Evolutionary conservation across 768 basidiomycete species (phyloP).

Genomic region (Amanita phalloides): DNA sequence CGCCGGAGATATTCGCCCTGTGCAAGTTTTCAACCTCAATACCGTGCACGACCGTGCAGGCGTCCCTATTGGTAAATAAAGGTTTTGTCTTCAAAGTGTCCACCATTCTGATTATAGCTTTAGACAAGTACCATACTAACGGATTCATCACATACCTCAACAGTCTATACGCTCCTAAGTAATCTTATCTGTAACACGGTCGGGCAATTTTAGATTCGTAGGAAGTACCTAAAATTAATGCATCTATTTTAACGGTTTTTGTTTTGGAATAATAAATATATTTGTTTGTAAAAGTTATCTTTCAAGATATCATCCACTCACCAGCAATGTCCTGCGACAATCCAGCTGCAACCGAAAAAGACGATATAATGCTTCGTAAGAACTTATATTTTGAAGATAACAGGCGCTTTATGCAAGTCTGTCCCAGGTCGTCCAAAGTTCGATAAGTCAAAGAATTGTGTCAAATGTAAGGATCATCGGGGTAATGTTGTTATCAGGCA

Average conservation of each 20-base stretch:
- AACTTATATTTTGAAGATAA: neutral
- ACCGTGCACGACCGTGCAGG: constrained; percentile 20
- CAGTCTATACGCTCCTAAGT: neutral
- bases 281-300: neutral
- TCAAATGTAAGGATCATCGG: constrained; percentile 58
- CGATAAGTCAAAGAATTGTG: constrained; percentile 54
- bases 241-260: neutral
- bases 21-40: constrained; percentile 20
- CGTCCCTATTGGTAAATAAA: constrained; percentile 22
- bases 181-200: neutral
- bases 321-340: constrained; percentile 3
- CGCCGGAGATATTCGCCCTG: constrained; percentile 14
- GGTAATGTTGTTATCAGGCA: constrained; percentile 72
- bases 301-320: neutral
- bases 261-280: neutral
- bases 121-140: neutral
- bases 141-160: constrained; percentile 2
- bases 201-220: neutral
- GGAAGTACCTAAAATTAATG: neutral
- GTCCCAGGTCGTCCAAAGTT: constrained; percentile 52
- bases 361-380: constrained; percentile 4
- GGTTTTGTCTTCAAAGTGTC: neutral
- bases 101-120: neutral
- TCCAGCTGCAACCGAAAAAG: neutral
- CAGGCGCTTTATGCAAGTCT: neutral